A percentile compares a stretch with the other conserved stretches of the same genome.
Conservation (phyloP, 129 eudicot genomes). For the Sambucus nigra region DNA sequence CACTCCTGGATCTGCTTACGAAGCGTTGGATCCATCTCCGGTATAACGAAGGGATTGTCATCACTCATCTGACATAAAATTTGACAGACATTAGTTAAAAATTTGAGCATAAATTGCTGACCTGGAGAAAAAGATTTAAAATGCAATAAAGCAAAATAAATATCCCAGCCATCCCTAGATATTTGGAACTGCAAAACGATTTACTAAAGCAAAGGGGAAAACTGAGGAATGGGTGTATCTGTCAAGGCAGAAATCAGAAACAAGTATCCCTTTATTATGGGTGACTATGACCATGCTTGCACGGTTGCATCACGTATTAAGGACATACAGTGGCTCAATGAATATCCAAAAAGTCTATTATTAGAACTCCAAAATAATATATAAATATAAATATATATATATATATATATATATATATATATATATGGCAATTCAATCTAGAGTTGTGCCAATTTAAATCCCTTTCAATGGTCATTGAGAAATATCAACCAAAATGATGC, state of each 20-base stretch:
- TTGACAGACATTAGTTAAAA: not conserved
- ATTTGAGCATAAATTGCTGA: not conserved
- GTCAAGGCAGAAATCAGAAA: not conserved
- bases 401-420: no score
- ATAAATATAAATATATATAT: no score
- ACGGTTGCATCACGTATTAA: not conserved
- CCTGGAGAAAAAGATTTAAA: no score
- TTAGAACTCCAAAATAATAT: no score
- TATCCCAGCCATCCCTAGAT: no score
- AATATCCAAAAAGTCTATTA: not conserved
- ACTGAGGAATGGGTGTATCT: not conserved
- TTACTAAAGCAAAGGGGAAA: not conserved
- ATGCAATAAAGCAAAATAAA: no score
- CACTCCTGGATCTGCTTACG: slow-evolving; percentile 92
- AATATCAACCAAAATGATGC: no score
- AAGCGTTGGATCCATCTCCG: slow-evolving; percentile 94
- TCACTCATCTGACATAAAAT: slow-evolving; percentile 69
- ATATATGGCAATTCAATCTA: no score
- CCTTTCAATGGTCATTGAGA: no score
- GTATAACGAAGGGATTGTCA: slow-evolving; percentile 79
- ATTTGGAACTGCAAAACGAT: not conserved
- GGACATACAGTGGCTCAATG: not conserved
- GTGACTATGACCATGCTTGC: not conserved
- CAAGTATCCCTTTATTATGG: not conserved
- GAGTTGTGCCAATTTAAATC: no score